These are phyloP conservation scores for Citeromyces hawaiiensis DNA, from an alignment of 1,139 yeast genomes.

Conservation along the genomic window DNA sequence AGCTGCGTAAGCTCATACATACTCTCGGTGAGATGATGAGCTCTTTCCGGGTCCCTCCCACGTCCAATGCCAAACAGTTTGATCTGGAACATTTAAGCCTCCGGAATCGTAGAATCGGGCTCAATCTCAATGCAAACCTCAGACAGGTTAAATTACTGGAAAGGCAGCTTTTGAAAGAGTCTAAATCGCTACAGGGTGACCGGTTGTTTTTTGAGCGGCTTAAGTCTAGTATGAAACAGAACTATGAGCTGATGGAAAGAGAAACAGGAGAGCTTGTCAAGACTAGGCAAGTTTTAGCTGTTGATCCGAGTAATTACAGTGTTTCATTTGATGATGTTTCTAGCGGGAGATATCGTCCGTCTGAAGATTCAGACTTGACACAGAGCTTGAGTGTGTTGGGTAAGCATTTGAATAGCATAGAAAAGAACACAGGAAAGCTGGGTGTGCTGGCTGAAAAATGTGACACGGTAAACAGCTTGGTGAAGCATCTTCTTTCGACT, in stretches of 20 bases:
- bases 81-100: constrained; percentile 3
- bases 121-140: constrained; percentile 3
- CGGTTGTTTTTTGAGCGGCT: constrained; percentile 2
- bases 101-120: constrained; percentile 2
- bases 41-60: constrained; percentile 1
- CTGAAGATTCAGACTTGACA: constrained; percentile 2
- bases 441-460: constrained; percentile 1
- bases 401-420: constrained; percentile 2
- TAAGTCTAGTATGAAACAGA: constrained; percentile 1
- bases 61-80: constrained; percentile 1
- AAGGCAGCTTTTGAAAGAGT: constrained; percentile 2
- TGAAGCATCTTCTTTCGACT: neutral
- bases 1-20: neutral
- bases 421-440: constrained; percentile 2
- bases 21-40: neutral
- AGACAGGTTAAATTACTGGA: constrained; percentile 3
- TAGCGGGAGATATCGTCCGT: neutral
- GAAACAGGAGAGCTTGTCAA: neutral
- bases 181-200: constrained; percentile 2
- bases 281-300: neutral
- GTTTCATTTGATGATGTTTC: neutral
- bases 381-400: neutral
- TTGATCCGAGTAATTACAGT: neutral
- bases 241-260: constrained; percentile 2
- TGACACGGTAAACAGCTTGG: constrained; percentile 1